Percentiles rank a stretch among this genome's conserved stretches.
phyloP scores from a whole-genome alignment of 352 stramenopile genomes.

The Labyrinthula sp. region DNA sequence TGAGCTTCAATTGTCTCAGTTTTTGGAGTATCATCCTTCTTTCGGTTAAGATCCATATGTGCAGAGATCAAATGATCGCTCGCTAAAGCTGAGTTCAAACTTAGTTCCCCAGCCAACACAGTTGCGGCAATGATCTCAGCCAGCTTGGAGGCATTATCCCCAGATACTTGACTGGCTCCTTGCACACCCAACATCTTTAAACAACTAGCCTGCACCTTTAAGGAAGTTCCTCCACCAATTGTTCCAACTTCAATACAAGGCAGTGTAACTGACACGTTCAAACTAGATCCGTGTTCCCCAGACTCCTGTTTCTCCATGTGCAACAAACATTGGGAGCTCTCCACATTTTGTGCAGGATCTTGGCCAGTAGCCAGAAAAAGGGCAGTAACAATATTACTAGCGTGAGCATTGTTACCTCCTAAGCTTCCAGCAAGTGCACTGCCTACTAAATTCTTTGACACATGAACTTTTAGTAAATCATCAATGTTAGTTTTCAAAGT shows the following conservation, averaged over 20 bases:
- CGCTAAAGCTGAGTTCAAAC: conserved; percentile 56
- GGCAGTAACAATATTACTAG: conserved; percentile 66
- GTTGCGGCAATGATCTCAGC: conserved; percentile 50
- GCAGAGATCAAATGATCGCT: conserved; percentile 61
- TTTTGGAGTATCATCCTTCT: too few species aligned
- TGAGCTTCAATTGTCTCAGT: too few species aligned
- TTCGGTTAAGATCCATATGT: conserved; percentile 50
- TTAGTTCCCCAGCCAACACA: conserved; percentile 60
- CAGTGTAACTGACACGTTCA: conserved; percentile 54
- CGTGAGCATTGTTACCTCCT: conserved; percentile 69
- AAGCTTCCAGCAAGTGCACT: conserved; percentile 57
- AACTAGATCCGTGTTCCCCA: conserved; percentile 26
- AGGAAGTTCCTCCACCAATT: conserved; percentile 58
- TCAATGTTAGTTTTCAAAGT: conserved; percentile 59
- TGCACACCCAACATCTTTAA: conserved; percentile 51
- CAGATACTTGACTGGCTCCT: conserved; percentile 41
- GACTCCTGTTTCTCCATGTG: conserved; percentile 55
- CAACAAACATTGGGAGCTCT: conserved; percentile 65
- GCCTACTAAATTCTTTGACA: conserved; percentile 62
- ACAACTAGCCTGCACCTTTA: conserved; percentile 55
- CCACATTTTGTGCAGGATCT: conserved; percentile 69
- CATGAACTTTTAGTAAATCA: conserved; percentile 57
- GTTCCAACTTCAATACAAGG: conserved; percentile 69
- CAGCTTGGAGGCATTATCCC: conserved; percentile 51
- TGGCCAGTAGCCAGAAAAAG: conserved; percentile 68